Percentiles rank a stretch among this genome's conserved stretches.
Conservation (phyloP, 257 asterid genomes). For the Gardenia jasminoides region DNA sequence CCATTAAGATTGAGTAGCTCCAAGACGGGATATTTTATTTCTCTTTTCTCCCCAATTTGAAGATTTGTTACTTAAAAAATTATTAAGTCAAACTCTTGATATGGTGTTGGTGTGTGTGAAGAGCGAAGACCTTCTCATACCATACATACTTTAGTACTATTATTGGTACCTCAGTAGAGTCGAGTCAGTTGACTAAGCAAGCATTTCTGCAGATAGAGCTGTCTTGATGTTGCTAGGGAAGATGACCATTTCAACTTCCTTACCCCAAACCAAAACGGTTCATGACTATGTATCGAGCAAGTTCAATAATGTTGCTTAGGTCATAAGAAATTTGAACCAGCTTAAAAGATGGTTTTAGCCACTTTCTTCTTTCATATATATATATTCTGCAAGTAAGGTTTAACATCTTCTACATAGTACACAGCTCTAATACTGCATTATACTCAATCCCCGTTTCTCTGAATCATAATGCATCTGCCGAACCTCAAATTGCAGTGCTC, state of each 20-base stretch:
- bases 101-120: conserved; percentile 3
- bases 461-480: background rate
- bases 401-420: background rate
- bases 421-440: background rate
- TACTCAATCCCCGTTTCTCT: too few relatives aligned
- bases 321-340: background rate
- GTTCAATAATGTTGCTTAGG: background rate
- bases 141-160: background rate
- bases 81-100: background rate
- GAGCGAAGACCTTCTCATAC: conserved; percentile 1
- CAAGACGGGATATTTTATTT: background rate
- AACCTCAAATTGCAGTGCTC: background rate
- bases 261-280: background rate
- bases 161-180: background rate
- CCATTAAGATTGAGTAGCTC: background rate
- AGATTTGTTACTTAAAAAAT: background rate
- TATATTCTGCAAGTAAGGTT: background rate
- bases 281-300: background rate
- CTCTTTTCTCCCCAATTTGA: background rate
- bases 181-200: conserved; percentile 3
- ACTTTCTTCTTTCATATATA: background rate
- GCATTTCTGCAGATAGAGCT: background rate
- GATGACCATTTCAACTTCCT: background rate
- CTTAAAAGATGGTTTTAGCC: background rate
- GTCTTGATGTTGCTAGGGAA: background rate